Evolutionary conservation across 1,139 yeast genomes (phyloP).

Genomic region (Komagataea norvegica): DNA sequence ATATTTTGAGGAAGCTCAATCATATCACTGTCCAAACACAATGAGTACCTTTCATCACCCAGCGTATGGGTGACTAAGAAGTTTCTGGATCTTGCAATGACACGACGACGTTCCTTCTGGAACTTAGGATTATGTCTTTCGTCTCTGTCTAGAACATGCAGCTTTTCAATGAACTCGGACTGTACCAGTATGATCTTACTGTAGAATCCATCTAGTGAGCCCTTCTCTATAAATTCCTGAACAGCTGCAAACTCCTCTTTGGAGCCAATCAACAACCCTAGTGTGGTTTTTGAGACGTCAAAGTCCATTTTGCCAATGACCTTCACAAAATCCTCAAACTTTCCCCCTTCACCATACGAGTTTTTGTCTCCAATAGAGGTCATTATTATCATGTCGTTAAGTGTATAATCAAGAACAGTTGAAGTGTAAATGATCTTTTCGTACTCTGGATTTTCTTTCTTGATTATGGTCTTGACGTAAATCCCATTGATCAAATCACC

Average conservation of each 20-base stretch:
- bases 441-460: conserved; percentile 13
- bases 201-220: no score
- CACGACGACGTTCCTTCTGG: conserved; percentile 28
- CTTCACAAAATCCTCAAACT: conserved; percentile 14
- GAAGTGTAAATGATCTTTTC: conserved; percentile 14
- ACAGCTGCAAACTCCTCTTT: no score
- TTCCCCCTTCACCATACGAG: conserved; percentile 16
- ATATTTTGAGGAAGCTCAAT: conserved; percentile 31
- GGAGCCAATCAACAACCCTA: conserved; percentile 21
- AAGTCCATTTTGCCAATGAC: conserved; percentile 14
- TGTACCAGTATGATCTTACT: no score
- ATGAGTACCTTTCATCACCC: conserved; percentile 33
- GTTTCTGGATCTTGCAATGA: conserved; percentile 31
- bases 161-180: background rate
- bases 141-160: conserved; percentile 4
- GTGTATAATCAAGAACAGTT: conserved; percentile 2
- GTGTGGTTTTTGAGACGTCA: conserved; percentile 12
- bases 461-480: conserved; percentile 5
- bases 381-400: conserved; percentile 14
- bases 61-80: conserved; percentile 27
- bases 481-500: conserved; percentile 14
- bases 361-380: conserved; percentile 15
- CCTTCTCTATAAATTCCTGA: no score
- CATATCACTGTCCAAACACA: conserved; percentile 46
- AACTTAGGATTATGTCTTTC: conserved; percentile 20